Evolutionary conservation across 1,284 basidiomycete species (phyloP).

Genomic region (Austroboletus olivaceoglutinosus): DNA sequence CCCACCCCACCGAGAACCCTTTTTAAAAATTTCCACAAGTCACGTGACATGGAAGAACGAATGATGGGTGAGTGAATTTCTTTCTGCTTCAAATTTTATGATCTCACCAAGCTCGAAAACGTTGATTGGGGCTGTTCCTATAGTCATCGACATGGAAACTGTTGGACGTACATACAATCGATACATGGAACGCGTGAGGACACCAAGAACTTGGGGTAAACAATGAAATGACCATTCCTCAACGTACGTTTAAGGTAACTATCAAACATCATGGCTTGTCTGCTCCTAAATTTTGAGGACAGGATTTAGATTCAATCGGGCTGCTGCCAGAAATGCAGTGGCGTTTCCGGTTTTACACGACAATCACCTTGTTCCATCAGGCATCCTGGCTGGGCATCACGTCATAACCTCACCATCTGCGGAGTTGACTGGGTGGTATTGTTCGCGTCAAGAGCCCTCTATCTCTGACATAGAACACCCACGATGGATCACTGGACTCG

Average conservation of each 20-base stretch:
- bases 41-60: no score
- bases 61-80: no score
- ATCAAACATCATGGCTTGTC: not conserved
- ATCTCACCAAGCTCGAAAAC: not conserved
- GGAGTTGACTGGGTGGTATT: not conserved
- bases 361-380: no score
- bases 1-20: no score
- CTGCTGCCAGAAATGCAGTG: not conserved
- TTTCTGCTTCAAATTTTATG: no score
- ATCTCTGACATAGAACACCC: not conserved
- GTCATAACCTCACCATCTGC: not conserved
- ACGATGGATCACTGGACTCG: not conserved
- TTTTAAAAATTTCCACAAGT: no score
- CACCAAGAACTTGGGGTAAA: no score
- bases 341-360: not conserved
- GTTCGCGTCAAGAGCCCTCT: slow-evolving; percentile 2
- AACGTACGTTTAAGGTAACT: not conserved
- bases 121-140: not conserved
- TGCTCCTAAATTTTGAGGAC: no score
- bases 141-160: not conserved
- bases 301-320: not conserved
- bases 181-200: no score
- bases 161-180: not conserved
- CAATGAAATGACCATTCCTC: no score
- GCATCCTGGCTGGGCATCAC: not conserved